Base-by-base conservation (phyloP, 352 stramenopile genomes). In the Albugo laibachii region DNA sequence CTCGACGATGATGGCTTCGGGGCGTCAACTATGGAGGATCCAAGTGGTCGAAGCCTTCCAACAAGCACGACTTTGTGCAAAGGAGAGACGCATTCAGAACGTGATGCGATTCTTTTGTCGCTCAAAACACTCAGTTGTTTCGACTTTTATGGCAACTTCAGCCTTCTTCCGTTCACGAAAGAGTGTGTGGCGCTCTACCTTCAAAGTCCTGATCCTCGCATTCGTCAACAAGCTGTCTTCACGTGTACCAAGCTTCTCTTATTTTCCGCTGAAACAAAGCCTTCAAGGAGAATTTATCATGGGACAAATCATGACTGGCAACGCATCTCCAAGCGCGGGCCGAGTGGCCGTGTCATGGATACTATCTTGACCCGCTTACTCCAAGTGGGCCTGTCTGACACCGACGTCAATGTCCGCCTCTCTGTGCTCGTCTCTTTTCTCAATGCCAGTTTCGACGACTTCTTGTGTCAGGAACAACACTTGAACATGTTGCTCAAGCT, bases 91-190 rank as follows among this genome's bases (percentile, higher is more conserved):
- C 54, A 57, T 2, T 70, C 84, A 24, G 73, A 88, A 58, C 70
- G 83, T 44, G 63, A 82, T 27, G 70, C 62, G 1, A 81, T 85
- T 36, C 59, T 97, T 36, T 62, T 98, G 39, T 94, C 87, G 36
- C 58, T 98, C 5, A 69, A 75, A 34, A 97, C 94, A 6, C 61
- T 98, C 14, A 88, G 88, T 49, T 92, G 75, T 45, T 97, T 98
- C 58, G 73, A 83, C 48, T 92, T 96, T 47, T 82, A 80, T 45
- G 75, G 82, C 12, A 87, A 71, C n/a, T 91, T 97, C 41, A 93
- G 83, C 44, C 58, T 98, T 6, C 57, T 98, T 37, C 92, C 93
- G 8, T 97, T 98, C 62, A 81, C 97, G 13, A 73, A 87, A 15
- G 83, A 98, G 55, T 93, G 94, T 24, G 88, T 97, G 34, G 64